Base-by-base conservation (phyloP, 371 early-diverging fungal species). In the Parasitella parasitica region DNA sequence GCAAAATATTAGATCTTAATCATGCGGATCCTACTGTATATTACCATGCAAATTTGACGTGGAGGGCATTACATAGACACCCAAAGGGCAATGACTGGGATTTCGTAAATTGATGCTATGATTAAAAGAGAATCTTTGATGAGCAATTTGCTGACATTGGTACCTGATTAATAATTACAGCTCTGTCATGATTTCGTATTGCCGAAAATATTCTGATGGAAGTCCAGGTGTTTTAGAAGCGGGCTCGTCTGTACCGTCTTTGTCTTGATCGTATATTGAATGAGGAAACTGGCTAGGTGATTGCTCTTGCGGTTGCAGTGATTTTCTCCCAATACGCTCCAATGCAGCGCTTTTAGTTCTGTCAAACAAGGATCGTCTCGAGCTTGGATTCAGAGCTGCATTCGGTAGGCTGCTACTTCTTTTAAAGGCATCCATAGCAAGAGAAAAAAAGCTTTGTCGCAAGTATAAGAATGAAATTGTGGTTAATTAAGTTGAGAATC, bases 11-110 rank as follows among this genome's bases (percentile, higher is more conserved):
- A 32, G 11, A 8, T 32, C 1, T 32, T 3, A 32, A 32, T 1
- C 32, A 32, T 32, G 32, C 32, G 1, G 4, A 8, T 32, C 11
- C 11, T 2, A 32, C 6, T 32, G 8, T 8, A 32, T 1, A 32
- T 59, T 80, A 87, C 89, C 82, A 61, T 90, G 77, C 18, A 90
- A 76, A 56, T 89, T 83, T 32, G 83, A 82, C 4, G 80, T 69
- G 16, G 85, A 80, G 15, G 94, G 94, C 82, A 89, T 87, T 13
- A 93, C 79, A 72, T 94, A 94, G 18, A 94, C 80, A 36, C 93
- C 93, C 16, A 85, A 73, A 24, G 94, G 94, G 63, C 88, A 91
- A 70, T 91, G 91, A n/a, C 81, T 80, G 20, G 88, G 86, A 63
- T 86, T 87, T 54, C 80, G 71, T 50, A 92, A 78, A 66, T 88